Percentiles rank a stretch among this genome's conserved stretches.
Conservation (phyloP, 1,139 yeast species). For the Debaryomyces coudertii region DNA sequence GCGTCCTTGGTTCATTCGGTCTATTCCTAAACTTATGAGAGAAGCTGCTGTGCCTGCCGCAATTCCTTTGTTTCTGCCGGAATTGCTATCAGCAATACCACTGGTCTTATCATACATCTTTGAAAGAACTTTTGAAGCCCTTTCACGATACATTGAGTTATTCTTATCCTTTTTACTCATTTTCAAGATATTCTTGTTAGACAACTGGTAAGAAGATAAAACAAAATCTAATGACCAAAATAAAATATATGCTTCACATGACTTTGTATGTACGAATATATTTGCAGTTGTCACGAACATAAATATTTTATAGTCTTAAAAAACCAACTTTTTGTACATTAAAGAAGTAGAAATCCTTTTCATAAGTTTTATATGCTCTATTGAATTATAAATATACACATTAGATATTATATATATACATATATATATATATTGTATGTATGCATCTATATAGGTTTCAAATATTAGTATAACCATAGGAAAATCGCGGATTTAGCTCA, state of each 20-base stretch:
- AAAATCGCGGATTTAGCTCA: slow-evolving; percentile 47
- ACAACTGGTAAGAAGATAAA: not conserved
- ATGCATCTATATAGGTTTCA: not conserved
- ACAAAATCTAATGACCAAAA: not conserved
- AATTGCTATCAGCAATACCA: slow-evolving; percentile 31
- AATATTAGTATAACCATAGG: not conserved
- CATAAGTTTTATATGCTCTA: no score
- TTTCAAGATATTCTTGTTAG: not conserved
- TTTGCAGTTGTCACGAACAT: not conserved
- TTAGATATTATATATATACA: no score
- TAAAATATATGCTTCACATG: not conserved
- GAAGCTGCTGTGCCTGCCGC: slow-evolving; percentile 65
- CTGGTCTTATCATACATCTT: slow-evolving; percentile 25
- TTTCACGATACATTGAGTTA: slow-evolving; percentile 12
- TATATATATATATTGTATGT: not conserved
- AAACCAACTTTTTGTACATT: not conserved
- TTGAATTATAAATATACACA: no score
- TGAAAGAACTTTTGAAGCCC: slow-evolving; percentile 16
- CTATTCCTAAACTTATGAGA: slow-evolving; percentile 56
- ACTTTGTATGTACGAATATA: not conserved
- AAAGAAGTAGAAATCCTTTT: no score
- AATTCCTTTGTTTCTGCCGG: slow-evolving; percentile 48
- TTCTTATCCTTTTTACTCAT: not conserved
- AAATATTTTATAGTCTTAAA: not conserved
- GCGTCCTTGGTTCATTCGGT: slow-evolving; percentile 26